Conservation (phyloP, 1,284 basidiomycete genomes). For the Cutaneotrichosporon dermatis region DNA sequence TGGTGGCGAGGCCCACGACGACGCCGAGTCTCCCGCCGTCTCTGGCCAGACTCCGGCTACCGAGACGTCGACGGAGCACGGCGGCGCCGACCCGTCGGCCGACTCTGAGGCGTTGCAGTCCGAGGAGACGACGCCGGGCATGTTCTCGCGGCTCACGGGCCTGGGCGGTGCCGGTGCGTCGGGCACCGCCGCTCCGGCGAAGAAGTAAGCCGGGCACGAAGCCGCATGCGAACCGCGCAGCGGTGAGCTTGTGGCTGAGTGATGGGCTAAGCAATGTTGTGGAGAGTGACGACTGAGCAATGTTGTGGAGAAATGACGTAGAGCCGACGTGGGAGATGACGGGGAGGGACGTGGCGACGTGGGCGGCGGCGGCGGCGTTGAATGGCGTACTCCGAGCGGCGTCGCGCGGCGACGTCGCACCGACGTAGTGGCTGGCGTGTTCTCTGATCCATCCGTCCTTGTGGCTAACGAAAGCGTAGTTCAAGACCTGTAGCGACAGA, state of each 20-base stretch:
- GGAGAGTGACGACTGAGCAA: too few relatives aligned
- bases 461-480: too few relatives aligned
- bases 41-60: not conserved
- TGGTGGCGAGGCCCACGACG: not conserved
- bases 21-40: not conserved
- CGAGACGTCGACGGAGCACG: not conserved
- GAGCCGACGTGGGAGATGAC: too few relatives aligned
- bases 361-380: too few relatives aligned
- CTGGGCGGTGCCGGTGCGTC: not conserved
- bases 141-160: constrained; percentile 5
- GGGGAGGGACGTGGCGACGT: too few relatives aligned
- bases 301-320: too few relatives aligned
- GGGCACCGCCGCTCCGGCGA: not conserved
- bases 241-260: too few relatives aligned
- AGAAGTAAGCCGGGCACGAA: not conserved
- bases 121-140: not conserved
- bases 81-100: not conserved
- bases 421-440: not conserved
- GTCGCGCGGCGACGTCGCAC: too few relatives aligned
- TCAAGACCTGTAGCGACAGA: not conserved
- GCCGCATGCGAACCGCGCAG: too few relatives aligned
- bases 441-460: not conserved
- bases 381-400: not conserved
- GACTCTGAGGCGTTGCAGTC: not conserved
- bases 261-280: too few relatives aligned